Evolutionary conservation across 495 filamentous ascomycete species (phyloP).

Genomic region (Hypoxylon intermedium): DNA sequence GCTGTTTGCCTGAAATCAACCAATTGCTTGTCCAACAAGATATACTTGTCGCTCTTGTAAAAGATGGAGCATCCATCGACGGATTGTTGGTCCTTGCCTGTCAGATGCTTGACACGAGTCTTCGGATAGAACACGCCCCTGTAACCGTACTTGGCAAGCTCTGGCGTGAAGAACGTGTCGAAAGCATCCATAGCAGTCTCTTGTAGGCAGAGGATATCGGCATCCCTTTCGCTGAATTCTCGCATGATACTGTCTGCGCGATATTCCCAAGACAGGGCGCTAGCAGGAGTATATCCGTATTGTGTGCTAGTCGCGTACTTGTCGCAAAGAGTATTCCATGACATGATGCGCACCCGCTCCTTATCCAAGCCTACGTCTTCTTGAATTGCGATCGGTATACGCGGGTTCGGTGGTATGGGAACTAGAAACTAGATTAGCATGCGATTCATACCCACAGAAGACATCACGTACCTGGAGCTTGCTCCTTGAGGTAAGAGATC

Average conservation of each 20-base stretch:
- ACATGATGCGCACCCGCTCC: conserved; percentile 75
- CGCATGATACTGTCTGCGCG: conserved; percentile 79
- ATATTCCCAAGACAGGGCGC: conserved; percentile 82
- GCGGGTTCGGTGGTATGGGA: conserved; percentile 68
- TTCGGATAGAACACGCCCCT: conserved; percentile 92
- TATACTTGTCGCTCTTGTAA: conserved; percentile 90
- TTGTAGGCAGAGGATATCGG: conserved; percentile 91
- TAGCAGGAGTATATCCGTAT: conserved; percentile 87
- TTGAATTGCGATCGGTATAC: conserved; percentile 55
- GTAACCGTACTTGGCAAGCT: conserved; percentile 84
- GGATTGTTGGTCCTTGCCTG: conserved; percentile 78
- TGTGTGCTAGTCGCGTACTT: conserved; percentile 80
- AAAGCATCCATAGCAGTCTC: conserved; percentile 91
- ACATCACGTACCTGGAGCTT: conserved; percentile 73
- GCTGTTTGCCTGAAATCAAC: conserved; percentile 91
- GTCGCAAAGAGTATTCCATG: conserved; percentile 95
- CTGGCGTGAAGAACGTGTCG: conserved; percentile 83
- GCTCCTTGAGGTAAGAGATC: conserved; percentile 80
- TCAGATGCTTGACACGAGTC: conserved; percentile 86
- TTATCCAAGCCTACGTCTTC: conserved; percentile 56
- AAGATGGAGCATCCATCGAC: conserved; percentile 98
- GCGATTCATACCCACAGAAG: neutral
- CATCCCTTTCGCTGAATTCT: conserved; percentile 78
- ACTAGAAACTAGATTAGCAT: conserved; percentile 52
- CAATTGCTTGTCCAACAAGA: conserved; percentile 88